Conservation (phyloP, 164 flowering plant genomes). For the Sedum album region DNA sequence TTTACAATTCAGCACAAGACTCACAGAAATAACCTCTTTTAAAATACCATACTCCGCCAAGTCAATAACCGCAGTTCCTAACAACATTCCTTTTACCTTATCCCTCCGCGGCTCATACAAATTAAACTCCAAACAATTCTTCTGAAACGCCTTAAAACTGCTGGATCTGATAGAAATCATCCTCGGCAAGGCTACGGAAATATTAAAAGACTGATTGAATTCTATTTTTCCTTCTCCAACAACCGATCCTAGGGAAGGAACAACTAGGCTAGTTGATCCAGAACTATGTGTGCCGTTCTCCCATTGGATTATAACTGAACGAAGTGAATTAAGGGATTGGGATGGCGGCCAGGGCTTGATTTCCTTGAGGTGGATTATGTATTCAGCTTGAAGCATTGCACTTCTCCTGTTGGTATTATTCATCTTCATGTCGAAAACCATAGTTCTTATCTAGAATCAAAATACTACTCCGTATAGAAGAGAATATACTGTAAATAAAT, state of each 20-base stretch:
- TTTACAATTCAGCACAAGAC: slow-evolving; percentile 27
- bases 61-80: slow-evolving; percentile 35
- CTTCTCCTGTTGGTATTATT: slow-evolving; percentile 23
- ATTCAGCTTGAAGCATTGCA: slow-evolving; percentile 22
- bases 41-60: slow-evolving; percentile 37
- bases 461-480: too few relatives aligned
- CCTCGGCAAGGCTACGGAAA: slow-evolving; percentile 25
- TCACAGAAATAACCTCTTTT: slow-evolving; percentile 22
- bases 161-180: slow-evolving; percentile 21
- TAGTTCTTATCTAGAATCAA: neutral
- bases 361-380: slow-evolving; percentile 31
- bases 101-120: slow-evolving; percentile 43
- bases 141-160: slow-evolving; percentile 26
- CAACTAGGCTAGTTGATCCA: slow-evolving; percentile 31
- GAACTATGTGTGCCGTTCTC: slow-evolving; percentile 35
- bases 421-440: slow-evolving; percentile 29
- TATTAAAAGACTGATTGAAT: slow-evolving; percentile 33
- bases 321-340: slow-evolving; percentile 36
- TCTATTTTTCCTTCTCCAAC: slow-evolving; percentile 41
- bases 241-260: slow-evolving; percentile 31
- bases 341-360: slow-evolving; percentile 51
- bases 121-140: slow-evolving; percentile 33
- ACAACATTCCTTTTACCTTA: slow-evolving; percentile 27
- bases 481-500: too few relatives aligned
- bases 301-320: slow-evolving; percentile 43